Evolutionary conservation across 192 early-diverging fungal genomes (phyloP).

Genomic region (Entomortierella beljakovae): DNA sequence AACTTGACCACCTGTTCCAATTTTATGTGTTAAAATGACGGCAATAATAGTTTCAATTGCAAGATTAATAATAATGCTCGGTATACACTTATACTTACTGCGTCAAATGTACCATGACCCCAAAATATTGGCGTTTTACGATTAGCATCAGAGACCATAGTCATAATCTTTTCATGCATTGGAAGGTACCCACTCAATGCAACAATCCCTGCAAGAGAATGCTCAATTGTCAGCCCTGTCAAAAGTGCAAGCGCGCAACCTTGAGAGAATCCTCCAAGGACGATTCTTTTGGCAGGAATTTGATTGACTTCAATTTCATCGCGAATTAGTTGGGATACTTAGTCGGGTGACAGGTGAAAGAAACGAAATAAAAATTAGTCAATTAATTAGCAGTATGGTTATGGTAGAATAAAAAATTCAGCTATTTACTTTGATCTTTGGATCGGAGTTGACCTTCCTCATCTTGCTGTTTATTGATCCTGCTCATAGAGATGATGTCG

Average conservation of each 20-base stretch:
- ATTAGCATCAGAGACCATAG: slow-evolving; percentile 68
- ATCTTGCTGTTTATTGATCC: slow-evolving; percentile 71
- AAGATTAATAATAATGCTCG: neutral
- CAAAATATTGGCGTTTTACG: slow-evolving; percentile 83
- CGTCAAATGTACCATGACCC: slow-evolving; percentile 86
- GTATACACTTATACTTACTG: slow-evolving; percentile 22
- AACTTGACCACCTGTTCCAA: slow-evolving; percentile 69
- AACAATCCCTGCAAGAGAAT: slow-evolving; percentile 57
- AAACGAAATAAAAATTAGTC: neutral
- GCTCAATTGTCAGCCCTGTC: slow-evolving; percentile 75
- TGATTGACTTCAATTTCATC: slow-evolving; percentile 78
- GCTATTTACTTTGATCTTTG: slow-evolving; percentile 34
- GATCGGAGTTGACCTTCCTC: slow-evolving; percentile 70
- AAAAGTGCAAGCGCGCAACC: slow-evolving; percentile 83
- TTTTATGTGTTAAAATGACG: neutral
- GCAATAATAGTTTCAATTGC: neutral
- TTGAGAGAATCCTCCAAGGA: slow-evolving; percentile 96
- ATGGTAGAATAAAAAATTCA: neutral
- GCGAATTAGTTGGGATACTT: slow-evolving; percentile 59
- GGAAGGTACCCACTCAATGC: slow-evolving; percentile 86
- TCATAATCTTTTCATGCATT: slow-evolving; percentile 59
- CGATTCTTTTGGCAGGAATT: slow-evolving; percentile 85
- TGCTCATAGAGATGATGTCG: slow-evolving; percentile 72
- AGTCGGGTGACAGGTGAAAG: slow-evolving; percentile 36
- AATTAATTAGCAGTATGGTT: neutral